Conservation (phyloP, 768 basidiomycete genomes). For the Termitomyces sp. region DNA sequence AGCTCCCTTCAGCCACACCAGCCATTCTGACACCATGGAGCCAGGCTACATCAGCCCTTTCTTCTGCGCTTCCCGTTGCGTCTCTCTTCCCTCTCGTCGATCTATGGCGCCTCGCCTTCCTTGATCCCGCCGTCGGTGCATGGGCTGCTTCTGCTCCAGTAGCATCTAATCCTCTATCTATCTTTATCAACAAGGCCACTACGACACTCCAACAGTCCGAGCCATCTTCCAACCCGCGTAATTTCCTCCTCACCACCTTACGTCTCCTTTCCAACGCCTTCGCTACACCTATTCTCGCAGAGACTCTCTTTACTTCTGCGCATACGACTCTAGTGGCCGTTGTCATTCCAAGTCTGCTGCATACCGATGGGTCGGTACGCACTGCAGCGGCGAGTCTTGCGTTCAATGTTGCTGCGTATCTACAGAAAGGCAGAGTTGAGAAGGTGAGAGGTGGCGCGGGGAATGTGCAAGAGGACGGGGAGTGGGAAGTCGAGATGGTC, state of each 20-base stretch:
- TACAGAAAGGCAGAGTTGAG: constrained; percentile 61
- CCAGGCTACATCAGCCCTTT: constrained; percentile 40
- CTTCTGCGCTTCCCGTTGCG: constrained; percentile 40
- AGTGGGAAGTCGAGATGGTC: constrained; percentile 84
- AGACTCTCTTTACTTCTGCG: constrained; percentile 27
- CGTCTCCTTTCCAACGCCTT: constrained; percentile 71
- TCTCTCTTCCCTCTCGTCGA: constrained; percentile 81
- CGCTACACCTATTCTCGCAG: constrained; percentile 43
- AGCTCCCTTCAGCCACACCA: constrained; percentile 28
- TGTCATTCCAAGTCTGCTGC: constrained; percentile 64
- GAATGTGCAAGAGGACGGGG: constrained; percentile 56
- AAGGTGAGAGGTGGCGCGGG: constrained; percentile 25
- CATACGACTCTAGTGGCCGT: constrained; percentile 42
- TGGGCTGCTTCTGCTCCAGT: constrained; percentile 41
- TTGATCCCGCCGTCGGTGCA: constrained; percentile 53
- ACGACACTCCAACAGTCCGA: background rate
- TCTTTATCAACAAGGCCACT: constrained; percentile 40
- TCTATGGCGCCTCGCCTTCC: constrained; percentile 74
- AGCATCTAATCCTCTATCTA: constrained; percentile 36
- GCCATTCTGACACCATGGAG: constrained; percentile 46
- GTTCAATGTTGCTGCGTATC: constrained; percentile 66
- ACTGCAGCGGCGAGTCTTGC: constrained; percentile 80
- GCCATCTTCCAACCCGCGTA: constrained; percentile 33
- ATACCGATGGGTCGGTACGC: constrained; percentile 63
- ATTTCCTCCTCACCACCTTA: constrained; percentile 60